phyloP scores from a whole-genome alignment of 371 early-diverging fungal species.

The Chytridium lagenaria region DNA sequence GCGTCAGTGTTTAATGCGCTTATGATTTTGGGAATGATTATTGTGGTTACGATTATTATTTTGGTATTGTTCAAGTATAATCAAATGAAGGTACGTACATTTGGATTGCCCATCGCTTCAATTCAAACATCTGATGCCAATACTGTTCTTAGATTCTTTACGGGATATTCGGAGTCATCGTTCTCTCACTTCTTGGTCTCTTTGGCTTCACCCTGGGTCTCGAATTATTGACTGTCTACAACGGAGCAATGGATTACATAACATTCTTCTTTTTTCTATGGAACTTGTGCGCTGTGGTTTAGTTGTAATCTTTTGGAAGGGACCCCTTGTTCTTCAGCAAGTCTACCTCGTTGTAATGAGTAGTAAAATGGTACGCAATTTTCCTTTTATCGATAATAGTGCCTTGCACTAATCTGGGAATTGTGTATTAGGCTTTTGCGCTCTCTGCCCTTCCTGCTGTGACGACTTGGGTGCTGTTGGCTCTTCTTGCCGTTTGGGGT shows the following conservation, averaged over 20 bases:
- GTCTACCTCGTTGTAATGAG: slow-evolving; percentile 81
- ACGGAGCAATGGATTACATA: slow-evolving; percentile 77
- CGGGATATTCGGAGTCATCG: slow-evolving; percentile 78
- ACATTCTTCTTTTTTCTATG: slow-evolving; percentile 77
- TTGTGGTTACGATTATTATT: slow-evolving; percentile 78
- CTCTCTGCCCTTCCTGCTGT: slow-evolving; percentile 55
- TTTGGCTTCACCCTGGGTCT: slow-evolving; percentile 71
- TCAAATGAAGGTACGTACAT: slow-evolving; percentile 67
- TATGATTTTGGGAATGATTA: slow-evolving; percentile 78
- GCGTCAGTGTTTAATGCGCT: slow-evolving; percentile 61
- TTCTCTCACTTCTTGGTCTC: slow-evolving; percentile 71
- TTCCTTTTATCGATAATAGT: slow-evolving; percentile 6
- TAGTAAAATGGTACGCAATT: slow-evolving; percentile 70
- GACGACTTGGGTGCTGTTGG: slow-evolving; percentile 87
- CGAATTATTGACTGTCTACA: slow-evolving; percentile 36
- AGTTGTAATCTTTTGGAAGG: slow-evolving; percentile 81
- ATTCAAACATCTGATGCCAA: not conserved
- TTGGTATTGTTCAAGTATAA: slow-evolving; percentile 76
- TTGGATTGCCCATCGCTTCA: not conserved
- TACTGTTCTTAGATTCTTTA: slow-evolving; percentile 61
- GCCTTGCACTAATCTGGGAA: slow-evolving; percentile 60
- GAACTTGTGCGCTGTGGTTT: slow-evolving; percentile 83
- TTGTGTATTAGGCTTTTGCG: slow-evolving; percentile 59
- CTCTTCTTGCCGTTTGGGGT: slow-evolving; percentile 85
- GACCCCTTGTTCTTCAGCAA: slow-evolving; percentile 80